These are phyloP conservation scores for Auriscalpium orientale DNA, from an alignment of 768 basidiomycete genomes.

Conservation along the genomic window DNA sequence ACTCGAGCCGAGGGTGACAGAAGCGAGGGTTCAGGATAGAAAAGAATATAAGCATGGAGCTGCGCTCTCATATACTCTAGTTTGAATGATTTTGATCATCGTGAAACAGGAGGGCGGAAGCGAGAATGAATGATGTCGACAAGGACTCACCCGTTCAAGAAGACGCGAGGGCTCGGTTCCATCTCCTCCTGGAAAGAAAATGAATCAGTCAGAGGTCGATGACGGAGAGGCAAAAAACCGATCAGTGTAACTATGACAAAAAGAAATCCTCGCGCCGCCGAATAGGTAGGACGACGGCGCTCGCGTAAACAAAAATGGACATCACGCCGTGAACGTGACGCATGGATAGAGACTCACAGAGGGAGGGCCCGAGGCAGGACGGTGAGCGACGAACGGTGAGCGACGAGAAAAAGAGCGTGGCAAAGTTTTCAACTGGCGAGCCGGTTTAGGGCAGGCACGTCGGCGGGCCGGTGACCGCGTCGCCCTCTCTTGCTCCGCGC, in stretches of 20 bases:
- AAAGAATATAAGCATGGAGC: conserved; percentile 60
- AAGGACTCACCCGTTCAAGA: too few relatives aligned
- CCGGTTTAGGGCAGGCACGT: conserved; percentile 14
- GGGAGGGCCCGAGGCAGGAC: neutral
- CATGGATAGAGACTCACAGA: neutral
- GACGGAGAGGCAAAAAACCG: conserved; percentile 25
- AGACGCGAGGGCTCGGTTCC: neutral
- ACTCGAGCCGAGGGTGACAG: too few relatives aligned
- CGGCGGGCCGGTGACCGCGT: too few relatives aligned
- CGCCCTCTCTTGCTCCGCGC: too few relatives aligned
- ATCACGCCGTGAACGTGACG: conserved; percentile 43
- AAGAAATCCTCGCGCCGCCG: conserved; percentile 45
- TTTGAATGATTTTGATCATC: conserved; percentile 76
- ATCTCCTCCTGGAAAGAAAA: neutral
- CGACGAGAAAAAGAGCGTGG: neutral
- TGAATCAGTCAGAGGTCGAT: too few relatives aligned
- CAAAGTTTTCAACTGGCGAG: neutral
- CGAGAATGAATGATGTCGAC: neutral
- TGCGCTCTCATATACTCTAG: conserved; percentile 86
- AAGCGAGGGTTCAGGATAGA: conserved; percentile 3
- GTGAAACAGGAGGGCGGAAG: conserved; percentile 10
- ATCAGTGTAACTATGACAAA: conserved; percentile 95
- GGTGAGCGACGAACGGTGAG: too few relatives aligned
- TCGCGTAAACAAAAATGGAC: conserved; percentile 42
- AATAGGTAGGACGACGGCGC: conserved; percentile 47